These are phyloP conservation scores for Mortierella polycephala DNA, from an alignment of 371 early-diverging fungal species.

Conservation along the genomic window DNA sequence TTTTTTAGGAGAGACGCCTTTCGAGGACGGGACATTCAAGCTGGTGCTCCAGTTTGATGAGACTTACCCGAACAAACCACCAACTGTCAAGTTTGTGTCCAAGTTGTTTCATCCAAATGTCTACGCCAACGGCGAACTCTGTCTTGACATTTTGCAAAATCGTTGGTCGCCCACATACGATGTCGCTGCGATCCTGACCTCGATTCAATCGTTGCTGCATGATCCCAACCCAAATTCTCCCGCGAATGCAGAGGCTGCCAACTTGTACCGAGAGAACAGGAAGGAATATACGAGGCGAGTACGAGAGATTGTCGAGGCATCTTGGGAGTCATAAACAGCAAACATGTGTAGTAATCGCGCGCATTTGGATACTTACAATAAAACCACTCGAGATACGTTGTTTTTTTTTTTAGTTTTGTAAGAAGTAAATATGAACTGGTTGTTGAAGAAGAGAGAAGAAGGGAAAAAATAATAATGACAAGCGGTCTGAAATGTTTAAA, in stretches of 20 bases:
- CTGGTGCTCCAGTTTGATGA: constrained; percentile 96
- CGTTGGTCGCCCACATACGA: constrained; percentile 98
- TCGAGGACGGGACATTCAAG: constrained; percentile 99
- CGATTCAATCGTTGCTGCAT: constrained; percentile 97
- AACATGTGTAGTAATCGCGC: background rate
- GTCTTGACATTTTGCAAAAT: constrained; percentile 98
- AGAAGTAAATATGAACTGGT: too few species aligned
- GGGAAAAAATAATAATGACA: too few species aligned
- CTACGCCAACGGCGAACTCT: constrained; percentile 98
- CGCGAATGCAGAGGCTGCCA: constrained; percentile 98
- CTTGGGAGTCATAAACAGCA: constrained; percentile 77
- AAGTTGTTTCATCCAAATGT: constrained; percentile 99
- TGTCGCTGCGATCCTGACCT: constrained; percentile 95
- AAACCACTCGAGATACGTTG: too few species aligned
- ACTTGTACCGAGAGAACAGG: constrained; percentile 91
- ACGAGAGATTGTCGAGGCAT: constrained; percentile 91
- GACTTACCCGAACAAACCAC: constrained; percentile 99
- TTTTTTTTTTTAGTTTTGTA: too few species aligned
- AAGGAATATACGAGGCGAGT: constrained; percentile 96
- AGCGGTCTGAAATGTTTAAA: too few species aligned
- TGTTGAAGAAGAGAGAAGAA: too few species aligned
- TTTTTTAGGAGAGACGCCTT: constrained; percentile 93
- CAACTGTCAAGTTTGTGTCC: constrained; percentile 95
- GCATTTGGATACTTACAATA: too few species aligned
- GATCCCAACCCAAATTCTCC: constrained; percentile 99